Evolutionary conservation across 73 alveolate species (phyloP), one percentile per base, ranked within the genome.

Genomic region (Uronychia setigera): DNA sequence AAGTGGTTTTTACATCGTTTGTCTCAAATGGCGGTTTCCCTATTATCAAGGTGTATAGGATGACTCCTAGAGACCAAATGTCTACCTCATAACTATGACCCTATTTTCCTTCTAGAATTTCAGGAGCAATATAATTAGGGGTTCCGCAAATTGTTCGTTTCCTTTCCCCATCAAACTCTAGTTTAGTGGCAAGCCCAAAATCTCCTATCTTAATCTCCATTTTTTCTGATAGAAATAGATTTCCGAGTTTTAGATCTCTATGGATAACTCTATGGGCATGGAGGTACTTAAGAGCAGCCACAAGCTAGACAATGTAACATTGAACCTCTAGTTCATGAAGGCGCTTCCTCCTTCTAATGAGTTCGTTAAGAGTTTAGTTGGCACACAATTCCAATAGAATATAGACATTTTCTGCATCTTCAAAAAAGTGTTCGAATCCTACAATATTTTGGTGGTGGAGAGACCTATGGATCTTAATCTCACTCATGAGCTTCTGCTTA

Each of bases 21-120:
- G 99, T 94, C 80, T 96, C 99, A 92, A 97, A 97, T 76, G 99
- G 99, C 0, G 97, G 98, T 77, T 98, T 97, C 14, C 99, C 99
- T 26, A 98, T 91, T 76, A 98, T 80, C 34, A 98, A 90, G 58
- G 99, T 97, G 84, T 97, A 98, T n/a, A 96, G 91, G 30, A 98
- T 96, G 34, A 98, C 99, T 11, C 99, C 99, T 1, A 98, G 90
- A 29, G 98, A 93, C 99, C 99, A 98, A 28, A 96, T 89, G 89
- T 98, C 99, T 31, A 98, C 99, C 87, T 98, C 99, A 91, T 94
- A 98, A 27, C 99, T 95, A 86, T 98, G 99, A 1, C 99, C 99
- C 74, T 87, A 90, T 75, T 94, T 88, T 9, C 98, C 98, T 60
- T 97, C 99, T 5, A 98, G 82, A 31, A 98, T 95, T 89, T 98